Evolutionary conservation across 768 basidiomycete genomes (phyloP), one percentile per base, ranked within the genome.

Genomic region (Russula lepida): DNA sequence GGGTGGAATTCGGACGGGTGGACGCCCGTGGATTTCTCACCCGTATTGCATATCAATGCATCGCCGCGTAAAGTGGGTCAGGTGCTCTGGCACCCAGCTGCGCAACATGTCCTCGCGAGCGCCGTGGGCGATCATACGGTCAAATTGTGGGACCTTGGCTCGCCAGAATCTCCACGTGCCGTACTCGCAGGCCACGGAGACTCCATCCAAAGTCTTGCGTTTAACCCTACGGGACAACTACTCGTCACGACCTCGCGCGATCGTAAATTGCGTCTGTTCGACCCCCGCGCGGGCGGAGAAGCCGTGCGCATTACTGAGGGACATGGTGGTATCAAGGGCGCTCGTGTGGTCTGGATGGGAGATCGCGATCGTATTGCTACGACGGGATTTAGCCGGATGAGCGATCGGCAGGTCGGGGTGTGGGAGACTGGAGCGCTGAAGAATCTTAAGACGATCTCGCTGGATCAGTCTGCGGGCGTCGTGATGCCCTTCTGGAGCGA

Each of bases 401-500:
- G 89, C 51, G 95, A 99, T 71, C 81, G 95, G 9, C 93, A 99
- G 72, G 79, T 93, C 35, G 80, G 78, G 57, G 74, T 99, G 47
- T 99, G 95, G 95, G 94, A 98, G 70, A 83, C 89, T 2, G 82
- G 86, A 11, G 79, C 84, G 15, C 72, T 98, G 56, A 78, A 73
- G 43, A 92, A 83, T 70, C 67, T 94, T 64, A 95, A 92, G 76
- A 91, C 83, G 60, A 75, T 84, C 56, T 79, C 78, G 15, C 76
- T 98, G 62, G 95, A 99, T 72, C 92, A 95, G 72, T 87, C 86
- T 41, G 85, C 94, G 54, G 95, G 95, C 41, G 92, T 95, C 11
- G 72, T 95, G 46, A 98, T 98, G 94, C 95, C 95, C 2, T 97
- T 97, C 84, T 98, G 92, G 86, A 85, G 83, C 44, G 94, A 95